Evolutionary conservation across 192 early-diverging fungal species (phyloP), one percentile per base, ranked within the genome.

Genomic region (Gonapodya prolifera): DNA sequence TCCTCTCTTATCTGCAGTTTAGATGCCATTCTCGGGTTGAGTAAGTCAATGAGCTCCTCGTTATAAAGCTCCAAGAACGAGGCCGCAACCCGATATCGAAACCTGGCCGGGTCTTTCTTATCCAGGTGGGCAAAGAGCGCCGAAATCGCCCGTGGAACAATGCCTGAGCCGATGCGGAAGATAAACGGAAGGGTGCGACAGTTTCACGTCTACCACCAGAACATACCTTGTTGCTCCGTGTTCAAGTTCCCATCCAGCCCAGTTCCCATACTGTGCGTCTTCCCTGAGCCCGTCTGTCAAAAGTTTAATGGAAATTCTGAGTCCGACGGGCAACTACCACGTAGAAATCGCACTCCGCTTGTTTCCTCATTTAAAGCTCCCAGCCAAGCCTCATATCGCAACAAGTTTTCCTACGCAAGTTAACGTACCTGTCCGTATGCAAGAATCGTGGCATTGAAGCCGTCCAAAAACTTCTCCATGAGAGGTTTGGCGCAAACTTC

Each of bases 1-100:
- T 92, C 94, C 31, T 88, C 89, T 1, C 91, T 89, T n/a, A 82
- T 86, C 1, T 81, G 33, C 31, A 96, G 83, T 79, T 69, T 88
- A 89, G 74, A 31, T 28, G 32, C 34, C 28, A 76, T 80, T 79
- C 1, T 23, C 0, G 17, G 75, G 69, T 91, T 91, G 32, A 97
- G 82, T 36, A 99, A 83, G 84, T 99, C 97, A 28, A 95, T 90
- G 61, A 97, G 84, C 35, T 99, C 97, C 78, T 99, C 97, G 81
- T 99, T 99, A 83, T 99, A 97, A 2, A 97, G 88, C 79, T 99
- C 96, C 32, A 99, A 81, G 84, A 97, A 98, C 8, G 95, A 95
- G 8, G 97, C 94, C 0, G 74, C 36, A 1, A 81, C 69, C 29
- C 76, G 77, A 71, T 81, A 81, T 8, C 74, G 35, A 2, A 35